Evolutionary conservation across 2,329 filamentous ascomycete genomes (phyloP), one percentile per base, ranked within the genome.

Genomic region (Mycosphaerella sp.): DNA sequence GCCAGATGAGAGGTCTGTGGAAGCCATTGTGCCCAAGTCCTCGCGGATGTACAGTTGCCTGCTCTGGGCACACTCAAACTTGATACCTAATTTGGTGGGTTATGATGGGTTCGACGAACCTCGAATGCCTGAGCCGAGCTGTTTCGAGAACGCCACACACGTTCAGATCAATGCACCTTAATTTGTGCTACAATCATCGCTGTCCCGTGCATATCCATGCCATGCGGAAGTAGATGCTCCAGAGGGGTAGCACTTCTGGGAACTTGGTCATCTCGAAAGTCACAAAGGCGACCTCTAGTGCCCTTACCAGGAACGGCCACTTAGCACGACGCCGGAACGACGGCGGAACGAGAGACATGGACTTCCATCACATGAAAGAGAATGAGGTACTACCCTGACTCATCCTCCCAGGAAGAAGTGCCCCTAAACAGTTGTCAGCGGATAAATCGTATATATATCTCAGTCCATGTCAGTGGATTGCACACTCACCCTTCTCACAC

Each of bases 231-330:
- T 58, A 2, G 50, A 56, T 6, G 45, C 49, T n/a, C 44, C 53
- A 21, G 56, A 58, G 12, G 56, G 56, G 35, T 40, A 54, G 41
- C 28, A 40, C 3, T 58, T 56, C 42, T 52, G 44, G 16, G 49
- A 21, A 58, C 5, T 48, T 49, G 18, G 47, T 28, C 9, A 52
- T 43, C 8, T 54, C 49, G 14, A 34, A 40, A 14, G 47, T 58
- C 14, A 48, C 52, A 1, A 18, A 58, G 28, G 56, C 53, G 37
- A 44, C 42, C 6, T 52, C 48, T 27, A 41, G 49, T 30, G 45
- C 45, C 18, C 37, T 37, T 5, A 18, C 30, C 12, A 39, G 39
- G 18, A 39, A 37, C n/a, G 50, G 44, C 13, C 21, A 42, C 13
- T 9, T 52, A n/a, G n/a, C n/a, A n/a, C n/a, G n/a, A n/a, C n/a